Evolutionary conservation across 2,329 filamentous ascomycete species (phyloP), one percentile per base, ranked within the genome.

Genomic region (Colletotrichum sp.): DNA sequence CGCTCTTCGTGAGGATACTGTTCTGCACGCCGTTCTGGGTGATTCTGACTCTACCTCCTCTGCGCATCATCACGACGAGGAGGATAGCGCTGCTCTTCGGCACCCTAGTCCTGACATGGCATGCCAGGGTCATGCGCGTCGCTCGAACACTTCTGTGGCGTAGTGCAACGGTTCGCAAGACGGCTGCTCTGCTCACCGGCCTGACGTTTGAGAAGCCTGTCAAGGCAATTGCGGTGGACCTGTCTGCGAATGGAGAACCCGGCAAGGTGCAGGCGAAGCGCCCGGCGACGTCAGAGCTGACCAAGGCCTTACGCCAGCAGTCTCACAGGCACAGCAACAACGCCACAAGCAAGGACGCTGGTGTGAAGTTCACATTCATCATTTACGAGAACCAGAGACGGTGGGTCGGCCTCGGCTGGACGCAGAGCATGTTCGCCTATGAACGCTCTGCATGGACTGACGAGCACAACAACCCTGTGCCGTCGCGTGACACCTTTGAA

Each of bases 401-500:
- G 68, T 99, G 97, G 97, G 87, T 99, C 6, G 96, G 96, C 2
- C 90, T 99, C 15, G 97, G 97, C 0, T 99, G 97, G 96, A 98
- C 97, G 0, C 94, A 94, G 4, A 97, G 93, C 52, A 88, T 99
- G 76, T 95, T 99, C 78, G 93, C 96, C 0, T 97, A 98, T 80
- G 97, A 99, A 83, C 91, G 97, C 56, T 91, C 94, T 2, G 90
- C 96, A 1, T 99, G 97, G 96, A 98, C 97, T 1, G 97, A 99
- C 83, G 97, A 99, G 84, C 96, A 98, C 82, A 91, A 97, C 71
- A 98, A 98, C 77, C 82, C 93, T 0, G 94, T 95, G 5, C 93
- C 95, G 1, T 85, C 93, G 1, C 96, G 94, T 78, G 94, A 97
- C 58, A 90, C 91, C 60, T 92, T 92, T 78, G 90, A 92, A 79